A percentile compares a stretch with the other conserved stretches of the same genome.
phyloP scores from a whole-genome alignment of 305 asterid genomes.

The Fraxinus angustifolia region DNA sequence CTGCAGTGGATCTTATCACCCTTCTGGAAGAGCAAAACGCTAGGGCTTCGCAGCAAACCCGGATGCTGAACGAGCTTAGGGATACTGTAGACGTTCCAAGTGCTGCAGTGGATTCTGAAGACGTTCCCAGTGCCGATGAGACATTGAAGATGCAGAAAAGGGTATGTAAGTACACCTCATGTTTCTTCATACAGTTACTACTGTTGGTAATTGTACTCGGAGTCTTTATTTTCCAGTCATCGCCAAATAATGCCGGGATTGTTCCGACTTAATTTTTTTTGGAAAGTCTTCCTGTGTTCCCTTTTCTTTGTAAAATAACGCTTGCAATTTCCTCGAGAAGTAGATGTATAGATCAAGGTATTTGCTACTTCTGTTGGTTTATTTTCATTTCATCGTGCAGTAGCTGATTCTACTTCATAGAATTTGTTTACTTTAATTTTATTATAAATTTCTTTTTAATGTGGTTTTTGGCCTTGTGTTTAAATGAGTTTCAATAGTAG shows the following conservation, averaged over 20 bases:
- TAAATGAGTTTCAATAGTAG: not conserved
- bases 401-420: conserved; percentile 15
- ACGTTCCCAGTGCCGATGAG: not conserved
- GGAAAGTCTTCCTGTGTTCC: not conserved
- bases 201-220: conserved; percentile 32
- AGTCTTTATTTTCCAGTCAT: conserved; percentile 36
- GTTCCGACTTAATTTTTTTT: conserved; percentile 58
- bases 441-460: not conserved
- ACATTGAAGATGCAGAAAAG: conserved; percentile 34
- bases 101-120: not conserved
- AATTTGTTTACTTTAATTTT: not conserved
- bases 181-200: conserved; percentile 51
- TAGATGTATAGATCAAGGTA: conserved; percentile 33
- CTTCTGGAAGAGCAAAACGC: conserved; percentile 51
- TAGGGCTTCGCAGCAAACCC: conserved; percentile 44
- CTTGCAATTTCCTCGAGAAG: conserved; percentile 25
- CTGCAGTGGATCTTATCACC: conserved; percentile 42
- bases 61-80: conserved; percentile 31
- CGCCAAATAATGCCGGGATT: conserved; percentile 35
- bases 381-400: conserved; percentile 13
- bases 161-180: conserved; percentile 50
- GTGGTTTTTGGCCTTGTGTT: not conserved
- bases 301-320: not conserved
- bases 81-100: not conserved
- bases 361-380: conserved; percentile 6